Percentiles rank a stretch among this genome's conserved stretches.
Conservation (phyloP, 345 rosid species). For the Anacardium occidentale region DNA sequence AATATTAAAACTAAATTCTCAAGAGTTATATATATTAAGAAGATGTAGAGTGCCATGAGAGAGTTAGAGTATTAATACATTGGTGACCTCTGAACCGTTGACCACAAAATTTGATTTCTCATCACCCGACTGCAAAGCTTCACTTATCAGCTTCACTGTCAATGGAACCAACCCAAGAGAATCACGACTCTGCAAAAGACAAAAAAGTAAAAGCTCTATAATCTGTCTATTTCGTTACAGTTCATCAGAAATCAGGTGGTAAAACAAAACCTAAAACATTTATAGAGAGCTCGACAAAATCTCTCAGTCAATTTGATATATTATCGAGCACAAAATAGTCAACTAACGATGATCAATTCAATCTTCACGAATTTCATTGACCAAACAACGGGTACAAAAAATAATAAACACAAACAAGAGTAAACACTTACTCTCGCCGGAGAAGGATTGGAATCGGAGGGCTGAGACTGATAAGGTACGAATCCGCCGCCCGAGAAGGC, state of each 20-base stretch:
- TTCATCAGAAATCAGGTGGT: background rate
- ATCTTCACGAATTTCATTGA: background rate
- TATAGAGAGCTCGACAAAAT: background rate
- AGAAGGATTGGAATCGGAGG: conserved; percentile 48
- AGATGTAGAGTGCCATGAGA: background rate
- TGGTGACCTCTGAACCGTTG: conserved; percentile 61
- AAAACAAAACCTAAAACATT: conserved; percentile 5
- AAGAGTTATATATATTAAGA: too few relatives aligned
- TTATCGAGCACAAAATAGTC: background rate
- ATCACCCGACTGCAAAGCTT: conserved; percentile 67
- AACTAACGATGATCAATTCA: background rate
- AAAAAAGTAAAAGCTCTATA: background rate
- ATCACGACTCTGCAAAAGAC: conserved; percentile 53
- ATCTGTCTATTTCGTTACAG: background rate
- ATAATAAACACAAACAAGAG: background rate
- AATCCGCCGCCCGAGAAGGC: conserved; percentile 66
- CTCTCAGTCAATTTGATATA: background rate
- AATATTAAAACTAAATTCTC: too few relatives aligned
- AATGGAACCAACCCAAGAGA: conserved; percentile 66
- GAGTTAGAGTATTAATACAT: conserved; percentile 30
- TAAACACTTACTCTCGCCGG: conserved; percentile 45
- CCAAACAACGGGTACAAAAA: background rate
- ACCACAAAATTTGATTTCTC: conserved; percentile 70
- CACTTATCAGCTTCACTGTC: conserved; percentile 84
- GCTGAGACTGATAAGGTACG: conserved; percentile 63